Conservation (phyloP, 371 early-diverging fungal species). For the Rhizopus delemar region DNA sequence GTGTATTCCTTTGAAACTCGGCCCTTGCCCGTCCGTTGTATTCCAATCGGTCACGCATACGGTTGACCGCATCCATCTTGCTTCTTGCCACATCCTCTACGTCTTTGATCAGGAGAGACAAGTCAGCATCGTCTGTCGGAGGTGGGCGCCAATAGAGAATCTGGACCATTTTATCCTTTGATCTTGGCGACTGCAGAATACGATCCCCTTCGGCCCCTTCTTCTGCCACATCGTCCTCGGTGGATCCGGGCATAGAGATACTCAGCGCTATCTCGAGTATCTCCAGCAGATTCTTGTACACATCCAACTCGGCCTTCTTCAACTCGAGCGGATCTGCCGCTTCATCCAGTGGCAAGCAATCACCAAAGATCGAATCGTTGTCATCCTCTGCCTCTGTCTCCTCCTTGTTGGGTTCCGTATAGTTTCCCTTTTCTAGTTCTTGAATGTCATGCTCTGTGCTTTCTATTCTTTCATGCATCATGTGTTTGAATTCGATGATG, state of each 20-base stretch:
- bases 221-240: constrained; percentile 14
- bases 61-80: constrained; percentile 42
- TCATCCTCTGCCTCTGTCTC: constrained; percentile 9
- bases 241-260: constrained; percentile 60
- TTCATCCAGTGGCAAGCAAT: constrained; percentile 29
- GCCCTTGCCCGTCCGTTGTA: constrained; percentile 39
- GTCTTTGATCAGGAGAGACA: constrained; percentile 23
- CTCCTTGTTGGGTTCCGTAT: background rate
- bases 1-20: constrained; percentile 29
- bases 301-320: constrained; percentile 27
- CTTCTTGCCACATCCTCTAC: constrained; percentile 25
- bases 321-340: constrained; percentile 24
- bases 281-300: constrained; percentile 38
- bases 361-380: constrained; percentile 30
- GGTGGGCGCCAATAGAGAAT: constrained; percentile 58
- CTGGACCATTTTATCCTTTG: constrained; percentile 53
- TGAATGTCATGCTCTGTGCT: constrained; percentile 12
- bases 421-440: background rate
- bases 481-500: constrained; percentile 59
- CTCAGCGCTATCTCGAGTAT: constrained; percentile 51
- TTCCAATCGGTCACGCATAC: constrained; percentile 43
- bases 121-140: constrained; percentile 28
- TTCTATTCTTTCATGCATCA: constrained; percentile 53
- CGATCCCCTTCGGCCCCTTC: constrained; percentile 8
- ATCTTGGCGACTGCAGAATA: constrained; percentile 28